Conservation (phyloP, 1,284 basidiomycete genomes). For the Leccinum huronense region DNA sequence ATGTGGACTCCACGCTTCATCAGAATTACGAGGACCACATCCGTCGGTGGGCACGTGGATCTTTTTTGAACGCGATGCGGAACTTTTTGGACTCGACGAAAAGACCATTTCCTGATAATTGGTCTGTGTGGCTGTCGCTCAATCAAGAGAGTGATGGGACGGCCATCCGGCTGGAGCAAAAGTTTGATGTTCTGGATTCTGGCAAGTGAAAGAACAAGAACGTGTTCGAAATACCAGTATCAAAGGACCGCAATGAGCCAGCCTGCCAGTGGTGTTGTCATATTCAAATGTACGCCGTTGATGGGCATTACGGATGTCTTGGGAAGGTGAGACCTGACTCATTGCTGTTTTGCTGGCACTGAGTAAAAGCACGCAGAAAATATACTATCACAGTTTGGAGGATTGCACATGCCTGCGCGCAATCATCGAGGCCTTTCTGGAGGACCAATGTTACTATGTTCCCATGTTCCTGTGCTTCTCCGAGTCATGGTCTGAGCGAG, state of each 20-base stretch:
- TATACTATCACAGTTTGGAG: constrained; percentile 61
- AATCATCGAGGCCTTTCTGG: constrained; percentile 51
- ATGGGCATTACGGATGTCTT: constrained; percentile 60
- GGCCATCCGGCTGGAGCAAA: constrained; percentile 73
- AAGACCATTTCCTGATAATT: constrained; percentile 36
- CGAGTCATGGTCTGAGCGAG: constrained; percentile 55
- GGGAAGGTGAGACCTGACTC: constrained; percentile 49
- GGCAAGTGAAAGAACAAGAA: constrained; percentile 58
- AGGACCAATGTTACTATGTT: constrained; percentile 52
- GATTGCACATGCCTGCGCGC: constrained; percentile 71
- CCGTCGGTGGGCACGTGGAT: constrained; percentile 65
- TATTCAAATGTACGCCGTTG: constrained; percentile 69
- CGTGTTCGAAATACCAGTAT: constrained; percentile 55
- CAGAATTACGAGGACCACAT: constrained; percentile 70
- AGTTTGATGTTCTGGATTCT: constrained; percentile 63
- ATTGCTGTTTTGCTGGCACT: constrained; percentile 6
- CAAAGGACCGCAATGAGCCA: constrained; percentile 28
- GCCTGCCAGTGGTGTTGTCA: constrained; percentile 65
- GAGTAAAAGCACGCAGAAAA: constrained; percentile 46
- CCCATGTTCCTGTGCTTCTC: constrained; percentile 59
- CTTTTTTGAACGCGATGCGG: constrained; percentile 55
- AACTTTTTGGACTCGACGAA: constrained; percentile 38
- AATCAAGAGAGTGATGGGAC: constrained; percentile 70
- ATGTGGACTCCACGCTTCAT: constrained; percentile 18
- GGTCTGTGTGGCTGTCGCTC: constrained; percentile 66